A percentile compares a stretch with the other conserved stretches of the same genome.
phyloP scores from a whole-genome alignment of 495 filamentous ascomycete species.

The Hypoxylon cercidicola region DNA sequence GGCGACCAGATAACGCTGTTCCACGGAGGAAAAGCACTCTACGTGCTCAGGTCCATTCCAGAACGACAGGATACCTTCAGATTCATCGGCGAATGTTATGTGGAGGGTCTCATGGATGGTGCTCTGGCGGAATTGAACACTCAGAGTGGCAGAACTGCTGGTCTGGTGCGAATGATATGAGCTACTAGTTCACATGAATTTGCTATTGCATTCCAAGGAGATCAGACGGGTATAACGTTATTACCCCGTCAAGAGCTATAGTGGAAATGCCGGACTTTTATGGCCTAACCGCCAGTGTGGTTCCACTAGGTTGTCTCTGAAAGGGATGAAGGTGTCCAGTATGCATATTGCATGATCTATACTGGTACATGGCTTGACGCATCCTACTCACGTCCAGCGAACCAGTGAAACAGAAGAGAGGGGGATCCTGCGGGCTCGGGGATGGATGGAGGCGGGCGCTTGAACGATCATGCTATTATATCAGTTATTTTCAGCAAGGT shows the following conservation, averaged over 20 bases:
- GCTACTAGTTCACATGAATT: constrained; percentile 7
- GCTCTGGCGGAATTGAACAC: constrained; percentile 12
- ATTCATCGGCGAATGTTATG: constrained; percentile 33
- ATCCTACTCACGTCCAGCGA: constrained; percentile 18
- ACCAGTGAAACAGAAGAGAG: constrained; percentile 10
- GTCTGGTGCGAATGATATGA: constrained; percentile 12
- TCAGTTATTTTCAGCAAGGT: constrained; percentile 18
- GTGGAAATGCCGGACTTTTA: constrained; percentile 21
- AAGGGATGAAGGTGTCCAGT: constrained; percentile 16
- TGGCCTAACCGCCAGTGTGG: constrained; percentile 29
- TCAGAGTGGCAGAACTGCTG: constrained; percentile 1
- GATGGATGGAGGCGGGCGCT: constrained; percentile 36
- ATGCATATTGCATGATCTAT: constrained; percentile 37
- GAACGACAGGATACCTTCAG: background rate
- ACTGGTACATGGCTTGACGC: constrained; percentile 24
- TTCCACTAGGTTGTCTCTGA: constrained; percentile 8
- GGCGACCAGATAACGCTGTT: constrained; percentile 7
- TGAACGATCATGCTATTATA: constrained; percentile 30
- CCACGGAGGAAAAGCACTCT: background rate
- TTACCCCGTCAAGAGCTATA: constrained; percentile 16
- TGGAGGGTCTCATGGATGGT: constrained; percentile 19
- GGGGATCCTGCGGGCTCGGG: constrained; percentile 24
- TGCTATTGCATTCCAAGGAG: background rate
- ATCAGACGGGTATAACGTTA: constrained; percentile 13
- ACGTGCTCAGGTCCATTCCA: background rate